Evolutionary conservation across 2,329 filamentous ascomycete species (phyloP).

Genomic region (Myriosclerotinia curreyana): DNA sequence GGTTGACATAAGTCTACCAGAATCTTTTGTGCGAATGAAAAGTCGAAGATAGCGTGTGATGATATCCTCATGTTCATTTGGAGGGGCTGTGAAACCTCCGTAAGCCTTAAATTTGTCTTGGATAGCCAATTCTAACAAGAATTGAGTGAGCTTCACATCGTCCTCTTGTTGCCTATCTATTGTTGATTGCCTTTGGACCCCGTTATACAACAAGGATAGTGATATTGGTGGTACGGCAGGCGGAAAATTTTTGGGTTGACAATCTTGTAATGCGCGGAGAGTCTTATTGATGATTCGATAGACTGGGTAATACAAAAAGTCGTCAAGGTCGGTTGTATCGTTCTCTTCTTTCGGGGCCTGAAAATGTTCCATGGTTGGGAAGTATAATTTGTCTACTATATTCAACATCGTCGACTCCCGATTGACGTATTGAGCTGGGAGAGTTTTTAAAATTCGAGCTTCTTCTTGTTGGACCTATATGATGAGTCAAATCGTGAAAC

Average conservation of each 20-base stretch:
- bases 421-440: background rate
- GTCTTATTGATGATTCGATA: constrained; percentile 1
- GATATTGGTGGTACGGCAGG: background rate
- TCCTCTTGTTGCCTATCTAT: background rate
- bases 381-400: background rate
- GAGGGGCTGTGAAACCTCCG: background rate
- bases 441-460: background rate
- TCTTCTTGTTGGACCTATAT: background rate
- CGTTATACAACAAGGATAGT: background rate
- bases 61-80: background rate
- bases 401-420: background rate
- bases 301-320: background rate
- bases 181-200: background rate
- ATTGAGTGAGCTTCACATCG: background rate
- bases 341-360: background rate
- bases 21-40: background rate
- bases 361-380: background rate
- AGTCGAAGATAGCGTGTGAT: background rate
- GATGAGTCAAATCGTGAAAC: background rate
- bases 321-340: background rate
- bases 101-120: background rate
- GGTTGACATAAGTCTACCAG: background rate
- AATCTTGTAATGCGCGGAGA: background rate
- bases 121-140: background rate
- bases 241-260: background rate